A percentile compares a stretch with the other conserved stretches of the same genome.
Evolutionary conservation across 805 yeast species (phyloP).

Genomic region (Candida alai): DNA sequence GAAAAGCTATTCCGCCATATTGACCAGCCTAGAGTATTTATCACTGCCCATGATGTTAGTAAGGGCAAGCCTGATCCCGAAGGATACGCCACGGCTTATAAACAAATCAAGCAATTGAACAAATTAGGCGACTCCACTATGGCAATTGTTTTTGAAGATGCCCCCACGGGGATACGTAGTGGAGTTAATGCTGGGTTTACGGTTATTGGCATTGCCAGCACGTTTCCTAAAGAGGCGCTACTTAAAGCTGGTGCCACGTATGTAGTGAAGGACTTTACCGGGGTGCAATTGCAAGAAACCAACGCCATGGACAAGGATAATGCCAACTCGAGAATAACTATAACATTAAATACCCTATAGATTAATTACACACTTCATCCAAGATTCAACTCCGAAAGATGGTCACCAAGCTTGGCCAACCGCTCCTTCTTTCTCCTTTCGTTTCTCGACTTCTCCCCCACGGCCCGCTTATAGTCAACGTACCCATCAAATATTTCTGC

Average conservation of each 20-base stretch:
- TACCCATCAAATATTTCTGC: constrained; percentile 7
- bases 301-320: not conserved
- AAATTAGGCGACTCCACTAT: not conserved
- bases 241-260: constrained; percentile 16
- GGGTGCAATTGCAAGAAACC: constrained; percentile 3
- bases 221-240: constrained; percentile 14
- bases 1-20: constrained; percentile 8
- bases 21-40: constrained; percentile 13
- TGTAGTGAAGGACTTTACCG: constrained; percentile 16
- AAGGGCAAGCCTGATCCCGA: constrained; percentile 20
- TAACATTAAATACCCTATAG: constrained; percentile 2
- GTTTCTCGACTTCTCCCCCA: constrained; percentile 32
- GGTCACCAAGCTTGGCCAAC: constrained; percentile 28
- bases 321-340: constrained; percentile 1
- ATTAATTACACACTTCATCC: not conserved
- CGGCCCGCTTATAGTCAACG: constrained; percentile 15
- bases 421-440: constrained; percentile 36
- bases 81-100: constrained; percentile 14
- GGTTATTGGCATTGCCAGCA: constrained; percentile 18
- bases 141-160: constrained; percentile 19
- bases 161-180: constrained; percentile 17
- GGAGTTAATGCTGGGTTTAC: constrained; percentile 17
- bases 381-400: constrained; percentile 24
- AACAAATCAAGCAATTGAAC: constrained; percentile 1
- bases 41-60: constrained; percentile 19